Evolutionary conservation across 345 rosid species (phyloP).

Genomic region (Pistacia vera): DNA sequence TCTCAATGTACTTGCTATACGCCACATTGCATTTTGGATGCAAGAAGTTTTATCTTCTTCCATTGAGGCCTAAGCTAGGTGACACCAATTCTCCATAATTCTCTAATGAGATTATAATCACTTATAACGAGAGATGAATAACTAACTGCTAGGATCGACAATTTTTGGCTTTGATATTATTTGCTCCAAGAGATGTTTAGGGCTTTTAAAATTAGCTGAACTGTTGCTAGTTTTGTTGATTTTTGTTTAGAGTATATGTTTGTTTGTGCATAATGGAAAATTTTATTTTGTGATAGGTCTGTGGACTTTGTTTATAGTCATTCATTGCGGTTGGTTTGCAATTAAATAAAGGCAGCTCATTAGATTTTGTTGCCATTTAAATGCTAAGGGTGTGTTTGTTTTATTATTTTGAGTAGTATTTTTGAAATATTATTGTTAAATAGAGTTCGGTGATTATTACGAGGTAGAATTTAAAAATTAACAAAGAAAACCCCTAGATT

Average conservation of each 20-base stretch:
- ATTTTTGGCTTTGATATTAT: background rate
- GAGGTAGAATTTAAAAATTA: too few species aligned
- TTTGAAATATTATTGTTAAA: too few species aligned
- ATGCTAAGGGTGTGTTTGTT: background rate
- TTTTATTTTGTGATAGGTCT: background rate
- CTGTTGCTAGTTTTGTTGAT: background rate
- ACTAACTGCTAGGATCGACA: background rate
- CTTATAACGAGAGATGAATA: background rate
- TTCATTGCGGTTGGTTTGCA: background rate
- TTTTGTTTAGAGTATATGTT: background rate
- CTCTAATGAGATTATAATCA: background rate
- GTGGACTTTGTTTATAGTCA: background rate
- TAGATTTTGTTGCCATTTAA: background rate
- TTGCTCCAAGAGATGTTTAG: background rate
- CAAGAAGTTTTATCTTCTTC: background rate
- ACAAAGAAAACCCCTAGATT: too few species aligned
- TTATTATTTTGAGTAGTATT: too few species aligned
- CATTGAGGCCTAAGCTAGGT: background rate
- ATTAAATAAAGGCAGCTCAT: background rate
- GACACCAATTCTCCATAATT: background rate
- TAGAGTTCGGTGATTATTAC: too few species aligned
- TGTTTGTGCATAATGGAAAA: background rate
- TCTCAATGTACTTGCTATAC: background rate
- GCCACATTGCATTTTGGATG: background rate
- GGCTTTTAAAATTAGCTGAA: background rate